Evolutionary conservation across 352 stramenopile species (phyloP), one percentile per base, ranked within the genome.

Genomic region (Stramenopiles sp.): DNA sequence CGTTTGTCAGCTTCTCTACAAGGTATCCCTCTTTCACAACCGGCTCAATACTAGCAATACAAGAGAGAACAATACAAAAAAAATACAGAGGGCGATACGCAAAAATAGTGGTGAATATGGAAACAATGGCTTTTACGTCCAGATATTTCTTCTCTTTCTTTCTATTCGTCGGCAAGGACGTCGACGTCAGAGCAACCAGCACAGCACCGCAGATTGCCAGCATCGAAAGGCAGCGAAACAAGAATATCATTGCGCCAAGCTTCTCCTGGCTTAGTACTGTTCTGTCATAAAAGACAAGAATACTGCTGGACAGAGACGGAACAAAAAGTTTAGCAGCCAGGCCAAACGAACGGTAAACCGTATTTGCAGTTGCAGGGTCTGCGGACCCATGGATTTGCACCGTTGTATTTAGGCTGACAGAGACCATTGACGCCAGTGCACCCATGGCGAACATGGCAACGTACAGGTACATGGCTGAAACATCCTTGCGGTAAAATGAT

Each of bases 321-420:
- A 12, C 43, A 63, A 63, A 18, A 63, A 63, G 12, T 63, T 18
- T 25, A 18, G 43, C 12, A 18, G 25, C 12, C 25, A 63, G 25
- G 12, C 43, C 43, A 63, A 12, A 18, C 25, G 43, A 12, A 63
- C 43, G 43, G 25, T 63, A 63, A 18, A 63, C 12, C 25, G 25
- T 18, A 63, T 63, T 63, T 63, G 43, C 43, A 18, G 43, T 63
- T 12, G 12, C 12, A 63, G 12, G 12, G 12, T 63, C 25, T 18
- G 12, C 43, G 25, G 12, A 18, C 12, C 12, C 12, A 63, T 18
- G 12, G 12, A 63, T 63, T 63, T 63, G 43, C 25, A 63, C 43
- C 12, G 43, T 63, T 63, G 43, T 63, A 63, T 63, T 63, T 63
- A 63, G 43, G 25, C 43, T 25, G 43, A 63, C 43, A 63, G 43